Conservation (phyloP, 2,329 filamentous ascomycete genomes). For the Aspergillus ochraceoroseus region DNA sequence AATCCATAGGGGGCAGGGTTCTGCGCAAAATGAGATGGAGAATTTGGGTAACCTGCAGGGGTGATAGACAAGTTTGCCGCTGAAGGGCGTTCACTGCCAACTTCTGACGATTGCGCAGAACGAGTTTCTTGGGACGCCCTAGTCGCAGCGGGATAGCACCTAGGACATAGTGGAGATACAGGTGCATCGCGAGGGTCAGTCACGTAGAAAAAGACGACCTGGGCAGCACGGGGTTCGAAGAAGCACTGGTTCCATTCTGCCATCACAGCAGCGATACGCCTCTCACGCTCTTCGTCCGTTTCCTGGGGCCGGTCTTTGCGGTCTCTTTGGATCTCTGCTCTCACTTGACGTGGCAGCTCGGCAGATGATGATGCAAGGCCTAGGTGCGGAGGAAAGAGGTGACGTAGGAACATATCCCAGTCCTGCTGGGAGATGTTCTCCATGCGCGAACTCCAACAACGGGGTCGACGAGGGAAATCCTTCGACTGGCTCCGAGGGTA, state of each 20-base stretch:
- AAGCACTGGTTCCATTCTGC: slow-evolving; percentile 44
- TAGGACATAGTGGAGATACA: slow-evolving; percentile 37
- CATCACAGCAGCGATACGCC: slow-evolving; percentile 38
- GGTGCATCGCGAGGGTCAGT: slow-evolving; percentile 32
- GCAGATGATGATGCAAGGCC: slow-evolving; percentile 36
- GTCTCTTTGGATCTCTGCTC: slow-evolving; percentile 40
- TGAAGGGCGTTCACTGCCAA: slow-evolving; percentile 10
- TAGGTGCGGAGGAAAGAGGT: slow-evolving; percentile 40
- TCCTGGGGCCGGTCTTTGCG: slow-evolving; percentile 43
- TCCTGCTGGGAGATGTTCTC: slow-evolving; percentile 40
- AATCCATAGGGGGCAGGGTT: slow-evolving; percentile 14
- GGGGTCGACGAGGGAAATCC: slow-evolving; percentile 41
- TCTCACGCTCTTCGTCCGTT: slow-evolving; percentile 38
- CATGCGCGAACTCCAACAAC: slow-evolving; percentile 37
- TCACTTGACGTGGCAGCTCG: slow-evolving; percentile 36
- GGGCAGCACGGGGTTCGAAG: slow-evolving; percentile 36
- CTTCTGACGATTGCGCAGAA: slow-evolving; percentile 10
- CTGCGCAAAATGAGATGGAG: slow-evolving; percentile 9
- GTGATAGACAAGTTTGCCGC: slow-evolving; percentile 8
- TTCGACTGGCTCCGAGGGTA: slow-evolving; percentile 41
- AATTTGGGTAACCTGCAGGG: slow-evolving; percentile 10
- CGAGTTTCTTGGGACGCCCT: slow-evolving; percentile 25
- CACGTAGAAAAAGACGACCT: slow-evolving; percentile 35
- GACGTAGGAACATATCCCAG: slow-evolving; percentile 43
- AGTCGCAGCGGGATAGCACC: slow-evolving; percentile 40